phyloP scores from a whole-genome alignment of 2,329 filamentous ascomycete genomes.

The Neonectria punicea region DNA sequence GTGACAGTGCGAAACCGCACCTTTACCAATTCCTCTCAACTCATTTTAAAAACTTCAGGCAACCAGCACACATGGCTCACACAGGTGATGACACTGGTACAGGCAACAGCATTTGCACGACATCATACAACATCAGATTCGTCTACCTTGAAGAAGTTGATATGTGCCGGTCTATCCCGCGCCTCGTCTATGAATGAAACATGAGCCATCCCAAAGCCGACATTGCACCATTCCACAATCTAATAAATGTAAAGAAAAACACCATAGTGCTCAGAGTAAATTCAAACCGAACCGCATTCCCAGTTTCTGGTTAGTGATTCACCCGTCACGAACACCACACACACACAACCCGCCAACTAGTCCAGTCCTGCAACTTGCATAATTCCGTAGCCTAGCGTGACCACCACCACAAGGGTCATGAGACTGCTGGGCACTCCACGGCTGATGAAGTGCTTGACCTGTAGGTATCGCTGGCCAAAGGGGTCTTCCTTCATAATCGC shows the following conservation, averaged over 20 bases:
- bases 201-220: constrained; percentile 16
- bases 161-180: constrained; percentile 29
- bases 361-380: constrained; percentile 80
- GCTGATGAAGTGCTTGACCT: constrained; percentile 94
- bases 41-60: background rate
- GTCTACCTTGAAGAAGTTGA: background rate
- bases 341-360: constrained; percentile 36
- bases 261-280: background rate
- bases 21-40: background rate
- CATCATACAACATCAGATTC: background rate
- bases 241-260: constrained; percentile 9
- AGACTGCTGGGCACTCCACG: constrained; percentile 90
- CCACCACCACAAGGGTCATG: constrained; percentile 81
- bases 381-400: constrained; percentile 89
- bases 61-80: background rate
- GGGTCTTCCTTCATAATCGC: constrained; percentile 99
- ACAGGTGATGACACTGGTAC: background rate
- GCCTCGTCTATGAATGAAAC: constrained; percentile 27
- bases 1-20: constrained; percentile 35
- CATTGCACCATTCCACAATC: constrained; percentile 3
- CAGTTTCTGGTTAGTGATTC: background rate
- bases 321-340: too few relatives aligned
- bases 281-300: background rate
- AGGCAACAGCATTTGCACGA: constrained; percentile 6
- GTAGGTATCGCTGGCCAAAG: constrained; percentile 89